Conservation (phyloP, 1,284 basidiomycete species). For the Golubevia sp. region DNA sequence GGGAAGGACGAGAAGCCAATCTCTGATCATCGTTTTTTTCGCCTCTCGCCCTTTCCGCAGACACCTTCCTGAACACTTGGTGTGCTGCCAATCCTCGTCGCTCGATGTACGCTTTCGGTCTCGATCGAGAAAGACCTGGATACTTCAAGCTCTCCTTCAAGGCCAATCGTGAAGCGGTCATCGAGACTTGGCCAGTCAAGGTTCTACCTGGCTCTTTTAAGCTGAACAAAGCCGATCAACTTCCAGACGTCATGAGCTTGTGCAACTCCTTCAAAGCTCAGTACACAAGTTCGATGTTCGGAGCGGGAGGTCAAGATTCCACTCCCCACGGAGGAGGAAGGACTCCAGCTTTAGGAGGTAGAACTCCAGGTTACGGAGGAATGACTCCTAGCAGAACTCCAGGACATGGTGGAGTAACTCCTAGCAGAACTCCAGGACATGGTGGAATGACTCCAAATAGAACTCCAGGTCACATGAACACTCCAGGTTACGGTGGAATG, state of each 20-base stretch:
- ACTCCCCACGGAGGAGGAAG: conserved; percentile 30
- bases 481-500: not conserved
- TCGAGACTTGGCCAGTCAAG: conserved; percentile 61
- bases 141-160: conserved; percentile 94
- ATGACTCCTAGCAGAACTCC: conserved; percentile 6
- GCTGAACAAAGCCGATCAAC: conserved; percentile 48
- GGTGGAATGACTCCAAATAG: conserved; percentile 12
- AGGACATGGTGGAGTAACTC: conserved; percentile 8
- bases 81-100: conserved; percentile 80
- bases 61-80: conserved; percentile 48
- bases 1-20: too few relatives aligned
- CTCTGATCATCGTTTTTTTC: not conserved
- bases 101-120: conserved; percentile 93
- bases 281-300: conserved; percentile 47
- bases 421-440: conserved; percentile 5
- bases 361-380: conserved; percentile 26
- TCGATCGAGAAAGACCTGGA: conserved; percentile 86
- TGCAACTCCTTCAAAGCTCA: conserved; percentile 61
- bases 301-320: conserved; percentile 37
- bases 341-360: conserved; percentile 29
- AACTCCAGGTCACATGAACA: not conserved
- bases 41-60: not conserved
- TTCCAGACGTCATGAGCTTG: conserved; percentile 50
- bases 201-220: conserved; percentile 56
- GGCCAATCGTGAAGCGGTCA: conserved; percentile 68